Evolutionary conservation across 1,139 yeast genomes (phyloP), one percentile per base, ranked within the genome.

Genomic region (Suhomyces choctaworum): DNA sequence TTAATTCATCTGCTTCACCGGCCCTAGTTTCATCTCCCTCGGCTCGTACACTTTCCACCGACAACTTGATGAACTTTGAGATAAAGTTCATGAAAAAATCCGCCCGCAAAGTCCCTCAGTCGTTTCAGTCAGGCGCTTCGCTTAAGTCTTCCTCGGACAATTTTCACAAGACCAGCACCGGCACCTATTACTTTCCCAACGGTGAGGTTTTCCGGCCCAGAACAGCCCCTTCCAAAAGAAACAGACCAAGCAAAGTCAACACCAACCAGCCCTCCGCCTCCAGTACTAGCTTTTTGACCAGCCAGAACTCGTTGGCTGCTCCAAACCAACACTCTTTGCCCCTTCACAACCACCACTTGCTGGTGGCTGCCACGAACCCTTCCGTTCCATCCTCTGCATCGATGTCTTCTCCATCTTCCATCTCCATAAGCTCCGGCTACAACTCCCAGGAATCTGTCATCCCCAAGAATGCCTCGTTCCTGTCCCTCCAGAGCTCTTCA

Each of bases 141-240:
- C 15, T 15, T 2, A 31, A 30, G 25, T 14, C 39, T 7, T 31
- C 31, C 7, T 33, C 37, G 21, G 52, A 52, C 25, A 35, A 22
- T 27, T 52, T 49, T 36, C 56, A 51, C 32, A 53, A 52, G 38
- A 37, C 48, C 5, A 46, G 40, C 32, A 44, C 43, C 10, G 73
- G 73, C 4, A 52, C 62, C 33, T 73, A 66, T 47, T 66, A 61
- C 43, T 76, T 75, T 47, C 80, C 80, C 9, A 75, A 76, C 49
- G 81, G 81, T 32, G 81, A 75, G 48, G 64, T 74, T 4, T 76
- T 75, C 48, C 56, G 74, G 22, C 80, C 80, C 1, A 50, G 79
- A 28, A 51, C 52, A 29, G 56, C 64, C 11, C 72, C 75, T 1
- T 42, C 61, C 9, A 60, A 56, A 32, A 58, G 77, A 36, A 51